Conservation (phyloP, 441 rosid genomes). For the Metrosideros polymorpha region DNA sequence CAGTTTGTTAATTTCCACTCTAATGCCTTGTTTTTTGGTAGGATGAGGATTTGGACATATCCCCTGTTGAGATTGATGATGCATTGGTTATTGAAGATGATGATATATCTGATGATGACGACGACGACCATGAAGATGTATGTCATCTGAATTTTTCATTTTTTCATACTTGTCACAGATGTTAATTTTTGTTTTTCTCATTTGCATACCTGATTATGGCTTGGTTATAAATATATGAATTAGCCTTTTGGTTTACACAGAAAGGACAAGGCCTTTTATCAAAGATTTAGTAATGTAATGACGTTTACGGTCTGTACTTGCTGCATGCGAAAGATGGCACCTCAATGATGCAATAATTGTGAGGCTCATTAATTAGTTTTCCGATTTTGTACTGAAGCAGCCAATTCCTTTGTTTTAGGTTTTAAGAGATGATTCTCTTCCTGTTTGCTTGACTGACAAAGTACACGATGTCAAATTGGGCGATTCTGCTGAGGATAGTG, state of each 20-base stretch:
- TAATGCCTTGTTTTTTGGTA: slow-evolving; percentile 15
- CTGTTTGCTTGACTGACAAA: slow-evolving; percentile 87
- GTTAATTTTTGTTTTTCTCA: slow-evolving; percentile 7
- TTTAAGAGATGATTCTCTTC: slow-evolving; percentile 83
- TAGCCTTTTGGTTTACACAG: background rate
- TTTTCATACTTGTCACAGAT: background rate
- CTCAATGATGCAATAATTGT: background rate
- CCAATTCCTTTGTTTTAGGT: slow-evolving; percentile 25
- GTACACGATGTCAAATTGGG: slow-evolving; percentile 97
- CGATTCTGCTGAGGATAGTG: slow-evolving; percentile 67
- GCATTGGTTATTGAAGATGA: slow-evolving; percentile 98
- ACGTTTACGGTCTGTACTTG: background rate
- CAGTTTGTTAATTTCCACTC: background rate
- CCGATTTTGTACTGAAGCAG: background rate
- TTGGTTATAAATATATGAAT: background rate
- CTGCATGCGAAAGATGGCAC: background rate
- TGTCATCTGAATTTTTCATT: slow-evolving; percentile 14
- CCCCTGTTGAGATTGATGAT: slow-evolving; percentile 94
- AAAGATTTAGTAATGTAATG: background rate
- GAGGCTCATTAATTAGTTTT: background rate
- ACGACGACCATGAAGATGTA: slow-evolving; percentile 94
- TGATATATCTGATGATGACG: slow-evolving; percentile 94
- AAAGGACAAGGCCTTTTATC: background rate
- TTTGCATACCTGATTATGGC: background rate
- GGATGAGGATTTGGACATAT: slow-evolving; percentile 94